Base-by-base conservation (phyloP, 140 eudicot genomes). In the Ambrosia hybrid region DNA sequence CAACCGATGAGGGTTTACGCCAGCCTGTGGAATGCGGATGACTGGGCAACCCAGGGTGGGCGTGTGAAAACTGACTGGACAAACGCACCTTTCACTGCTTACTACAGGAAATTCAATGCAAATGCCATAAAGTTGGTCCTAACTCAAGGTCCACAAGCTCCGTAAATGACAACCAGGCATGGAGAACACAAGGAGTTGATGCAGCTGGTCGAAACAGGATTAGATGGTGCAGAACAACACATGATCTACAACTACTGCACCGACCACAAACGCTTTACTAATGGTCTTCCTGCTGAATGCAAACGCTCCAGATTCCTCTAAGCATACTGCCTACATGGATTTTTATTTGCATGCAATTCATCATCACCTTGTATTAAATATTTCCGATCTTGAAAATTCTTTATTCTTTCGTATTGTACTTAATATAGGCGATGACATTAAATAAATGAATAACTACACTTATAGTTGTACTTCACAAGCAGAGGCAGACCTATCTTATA, bases 161-260 rank as follows among this genome's bases (percentile, higher is more conserved):
- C 2, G 15, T 38, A 9, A 17, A 53, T 13, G 46, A 45, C 9
- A 72, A 72, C 58, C 61, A 67, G 45, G 69, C 82, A 9, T 76
- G 82, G 85, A 66, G 16, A 43, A 72, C 78, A 12, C 79, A 73
- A 48, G 76, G 9, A 55, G 70, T 81, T 13, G 78, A 67, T 21
- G 68, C 73, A 4, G 70, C 57, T 1, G 83, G 75, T 0, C 51
- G 76, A 10, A 74, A 66, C 34, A 70, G 80, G 48, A 51, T 78
- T 14, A 14, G 80, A 52, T 78, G 30, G 30, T 21, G 30, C 30
- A 21, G 30, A 21, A 21, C 30, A 21, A 21, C 30, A 21, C 51
- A 83, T 75, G 84, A 79, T 83, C 62, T 83, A 79, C 70, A 75
- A 83, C 70, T 83, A 83, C 60, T 83, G 62, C 62, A 57, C 16